phyloP scores from a whole-genome alignment of 2,329 filamentous ascomycete genomes.

The Diaporthe destruens region DNA sequence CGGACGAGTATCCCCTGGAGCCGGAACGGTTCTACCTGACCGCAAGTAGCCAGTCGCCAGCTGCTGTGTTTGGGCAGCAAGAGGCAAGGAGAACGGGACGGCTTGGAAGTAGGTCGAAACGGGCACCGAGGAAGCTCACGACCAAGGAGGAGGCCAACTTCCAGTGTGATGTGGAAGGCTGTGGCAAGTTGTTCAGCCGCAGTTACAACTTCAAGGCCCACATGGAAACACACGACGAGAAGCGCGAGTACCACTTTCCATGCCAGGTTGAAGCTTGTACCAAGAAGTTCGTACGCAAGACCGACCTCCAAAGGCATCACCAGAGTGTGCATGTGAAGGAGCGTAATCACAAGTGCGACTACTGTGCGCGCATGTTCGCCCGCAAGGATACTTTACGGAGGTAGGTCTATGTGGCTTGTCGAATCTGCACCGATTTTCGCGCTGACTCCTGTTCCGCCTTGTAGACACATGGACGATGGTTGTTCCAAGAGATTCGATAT shows the following conservation, averaged over 20 bases:
- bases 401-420: conserved; percentile 56
- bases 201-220: conserved; percentile 91
- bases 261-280: conserved; percentile 76
- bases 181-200: conserved; percentile 83
- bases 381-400: conserved; percentile 86
- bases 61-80: conserved; percentile 45
- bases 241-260: conserved; percentile 76
- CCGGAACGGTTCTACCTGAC: conserved; percentile 46
- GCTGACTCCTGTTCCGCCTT: conserved; percentile 7
- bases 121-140: conserved; percentile 65
- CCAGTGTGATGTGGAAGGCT: conserved; percentile 76
- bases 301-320: conserved; percentile 76
- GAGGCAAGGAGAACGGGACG: conserved; percentile 46
- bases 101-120: conserved; percentile 49
- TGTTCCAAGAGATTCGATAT: conserved; percentile 77
- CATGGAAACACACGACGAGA: conserved; percentile 84
- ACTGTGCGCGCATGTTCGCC: conserved; percentile 79
- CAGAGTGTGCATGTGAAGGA: conserved; percentile 80
- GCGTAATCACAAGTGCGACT: conserved; percentile 76
- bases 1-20: conserved; percentile 53
- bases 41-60: conserved; percentile 40
- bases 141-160: conserved; percentile 79
- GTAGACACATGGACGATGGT: conserved; percentile 81
- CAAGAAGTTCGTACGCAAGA: conserved; percentile 85
- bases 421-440: background rate